Percentiles rank a stretch among this genome's conserved stretches.
Conservation (phyloP, 2,329 filamentous ascomycete species). For the Curvularia verruculosa region DNA sequence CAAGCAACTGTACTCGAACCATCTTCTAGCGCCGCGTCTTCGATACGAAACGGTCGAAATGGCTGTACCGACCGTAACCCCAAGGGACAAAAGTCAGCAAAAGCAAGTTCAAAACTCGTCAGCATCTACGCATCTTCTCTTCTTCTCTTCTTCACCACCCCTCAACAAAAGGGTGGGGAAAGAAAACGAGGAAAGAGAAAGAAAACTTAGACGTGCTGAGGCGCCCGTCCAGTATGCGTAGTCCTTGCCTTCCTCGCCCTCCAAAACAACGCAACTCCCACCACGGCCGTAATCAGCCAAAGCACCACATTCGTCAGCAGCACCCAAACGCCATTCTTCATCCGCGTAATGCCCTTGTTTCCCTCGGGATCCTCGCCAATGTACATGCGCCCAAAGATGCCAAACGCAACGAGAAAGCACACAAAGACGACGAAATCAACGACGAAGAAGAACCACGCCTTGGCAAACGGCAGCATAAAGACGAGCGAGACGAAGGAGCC, state of each 20-base stretch:
- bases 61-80: background rate
- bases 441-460: conserved; percentile 60
- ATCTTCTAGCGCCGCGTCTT: background rate
- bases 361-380: conserved; percentile 71
- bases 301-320: conserved; percentile 76
- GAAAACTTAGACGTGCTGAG: conserved; percentile 30
- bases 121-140: background rate
- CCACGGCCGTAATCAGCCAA: conserved; percentile 71
- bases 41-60: conserved; percentile 2
- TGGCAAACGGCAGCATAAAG: conserved; percentile 67
- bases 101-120: too few relatives aligned
- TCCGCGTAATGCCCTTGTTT: conserved; percentile 68
- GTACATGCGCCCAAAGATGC: conserved; percentile 82
- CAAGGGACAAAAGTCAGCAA: conserved; percentile 14
- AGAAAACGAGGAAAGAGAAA: conserved; percentile 1
- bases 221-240: conserved; percentile 26
- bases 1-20: conserved; percentile 3
- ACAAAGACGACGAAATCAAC: conserved; percentile 76
- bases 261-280: conserved; percentile 64
- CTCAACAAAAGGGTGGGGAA: background rate
- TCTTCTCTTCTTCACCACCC: background rate
- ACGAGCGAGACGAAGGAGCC: conserved; percentile 51
- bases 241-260: conserved; percentile 40
- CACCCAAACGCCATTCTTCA: conserved; percentile 88
- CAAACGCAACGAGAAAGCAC: conserved; percentile 82